Conservation (phyloP, 1,284 basidiomycete genomes). For the Anthracocystis walkeri region DNA sequence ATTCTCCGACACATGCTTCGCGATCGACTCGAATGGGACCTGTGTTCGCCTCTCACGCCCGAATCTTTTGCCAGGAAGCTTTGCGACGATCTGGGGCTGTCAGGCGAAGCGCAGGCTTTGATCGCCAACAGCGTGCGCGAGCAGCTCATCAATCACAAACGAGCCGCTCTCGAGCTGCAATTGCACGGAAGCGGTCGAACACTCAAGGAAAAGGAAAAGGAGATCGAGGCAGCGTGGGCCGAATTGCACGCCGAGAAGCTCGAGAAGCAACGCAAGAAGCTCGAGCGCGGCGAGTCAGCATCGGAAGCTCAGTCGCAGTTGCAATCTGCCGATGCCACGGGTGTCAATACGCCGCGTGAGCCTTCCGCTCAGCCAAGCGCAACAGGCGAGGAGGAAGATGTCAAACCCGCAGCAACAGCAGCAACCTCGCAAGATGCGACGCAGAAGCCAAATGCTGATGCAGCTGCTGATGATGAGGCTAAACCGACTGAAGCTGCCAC, state of each 20-base stretch:
- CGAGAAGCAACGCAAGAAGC: conserved; percentile 36
- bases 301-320: conserved; percentile 15
- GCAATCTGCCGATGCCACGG: conserved; percentile 25
- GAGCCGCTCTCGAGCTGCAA: conserved; percentile 91
- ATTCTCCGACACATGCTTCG: conserved; percentile 88
- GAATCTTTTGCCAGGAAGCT: conserved; percentile 85
- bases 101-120: conserved; percentile 86
- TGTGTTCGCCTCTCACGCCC: conserved; percentile 89
- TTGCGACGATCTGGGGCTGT: conserved; percentile 86
- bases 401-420: not conserved
- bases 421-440: not conserved
- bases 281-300: conserved; percentile 21
- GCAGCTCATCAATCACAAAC: conserved; percentile 90
- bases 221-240: conserved; percentile 47
- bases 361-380: conserved; percentile 30
- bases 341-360: conserved; percentile 20
- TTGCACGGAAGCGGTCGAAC: conserved; percentile 75
- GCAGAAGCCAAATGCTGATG: not conserved
- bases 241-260: conserved; percentile 70
- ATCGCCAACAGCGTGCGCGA: conserved; percentile 93
- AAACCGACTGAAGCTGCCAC: not conserved
- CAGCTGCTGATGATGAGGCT: not conserved
- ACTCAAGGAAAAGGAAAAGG: conserved; percentile 52
- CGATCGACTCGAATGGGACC: conserved; percentile 98
- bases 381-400: conserved; percentile 10